Evolutionary conservation across 2,329 filamentous ascomycete species (phyloP).

Genomic region (Scedosporium aurantiacum): DNA sequence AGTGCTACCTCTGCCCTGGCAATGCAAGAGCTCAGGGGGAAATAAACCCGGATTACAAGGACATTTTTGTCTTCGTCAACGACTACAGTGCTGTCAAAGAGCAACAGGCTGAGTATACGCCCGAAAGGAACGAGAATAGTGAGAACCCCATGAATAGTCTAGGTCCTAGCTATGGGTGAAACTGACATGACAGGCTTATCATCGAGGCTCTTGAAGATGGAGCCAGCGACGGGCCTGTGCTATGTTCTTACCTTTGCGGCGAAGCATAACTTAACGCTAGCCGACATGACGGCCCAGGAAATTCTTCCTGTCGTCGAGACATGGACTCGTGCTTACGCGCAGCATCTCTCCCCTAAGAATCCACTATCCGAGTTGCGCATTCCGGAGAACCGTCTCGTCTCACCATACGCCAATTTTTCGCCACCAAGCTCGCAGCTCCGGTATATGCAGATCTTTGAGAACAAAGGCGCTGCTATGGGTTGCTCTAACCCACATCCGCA

Average conservation of each 20-base stretch:
- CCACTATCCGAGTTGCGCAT: conserved; percentile 41
- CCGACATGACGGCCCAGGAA: conserved; percentile 67
- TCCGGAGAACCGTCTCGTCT: conserved; percentile 26
- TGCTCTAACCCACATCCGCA: conserved; percentile 98
- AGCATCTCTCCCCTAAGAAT: conserved; percentile 64
- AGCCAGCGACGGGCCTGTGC: conserved; percentile 87
- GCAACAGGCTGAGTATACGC: conserved; percentile 67
- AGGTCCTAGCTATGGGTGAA: background rate
- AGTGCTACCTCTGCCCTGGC: conserved; percentile 91
- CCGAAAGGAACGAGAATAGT: conserved; percentile 23
- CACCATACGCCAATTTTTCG: conserved; percentile 9
- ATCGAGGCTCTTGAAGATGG: conserved; percentile 65
- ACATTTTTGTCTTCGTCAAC: conserved; percentile 91
- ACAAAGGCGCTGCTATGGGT: conserved; percentile 95
- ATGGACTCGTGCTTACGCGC: conserved; percentile 84
- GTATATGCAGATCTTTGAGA: conserved; percentile 99
- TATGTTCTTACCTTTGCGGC: conserved; percentile 94
- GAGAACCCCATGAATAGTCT: background rate
- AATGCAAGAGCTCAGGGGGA: conserved; percentile 85
- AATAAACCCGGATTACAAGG: conserved; percentile 72
- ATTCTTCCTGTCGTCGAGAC: conserved; percentile 77
- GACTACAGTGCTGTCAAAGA: conserved; percentile 97
- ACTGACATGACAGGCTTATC: conserved; percentile 47
- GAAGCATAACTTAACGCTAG: conserved; percentile 81
- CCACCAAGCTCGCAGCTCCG: conserved; percentile 24